phyloP scores from a whole-genome alignment of 768 basidiomycete species.

The Albatrellus ellisii region DNA sequence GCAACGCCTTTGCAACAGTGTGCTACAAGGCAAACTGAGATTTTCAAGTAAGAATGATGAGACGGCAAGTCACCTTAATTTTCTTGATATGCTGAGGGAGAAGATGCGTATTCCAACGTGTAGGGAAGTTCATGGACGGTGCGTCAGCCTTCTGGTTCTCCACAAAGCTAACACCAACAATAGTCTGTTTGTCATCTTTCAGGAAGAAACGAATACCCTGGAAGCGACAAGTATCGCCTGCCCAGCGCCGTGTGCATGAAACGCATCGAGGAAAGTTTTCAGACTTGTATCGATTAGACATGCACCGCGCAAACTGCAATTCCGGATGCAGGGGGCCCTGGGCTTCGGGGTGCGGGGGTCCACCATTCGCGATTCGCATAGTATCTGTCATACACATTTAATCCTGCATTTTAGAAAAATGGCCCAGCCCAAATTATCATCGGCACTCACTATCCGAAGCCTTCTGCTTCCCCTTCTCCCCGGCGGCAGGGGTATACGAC shows the following conservation, averaged over 20 bases:
- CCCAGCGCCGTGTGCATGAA: slow-evolving; percentile 78
- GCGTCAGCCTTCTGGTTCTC: slow-evolving; percentile 46
- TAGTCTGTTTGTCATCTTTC: slow-evolving; percentile 41
- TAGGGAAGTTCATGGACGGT: slow-evolving; percentile 51
- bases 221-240: slow-evolving; percentile 78
- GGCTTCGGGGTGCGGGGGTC: slow-evolving; percentile 14
- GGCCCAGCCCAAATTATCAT: neutral
- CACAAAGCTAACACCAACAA: slow-evolving; percentile 58
- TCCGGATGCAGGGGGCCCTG: slow-evolving; percentile 40
- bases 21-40: slow-evolving; percentile 26
- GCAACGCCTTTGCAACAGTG: slow-evolving; percentile 52
- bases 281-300: slow-evolving; percentile 65
- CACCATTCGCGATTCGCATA: slow-evolving; percentile 22
- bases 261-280: slow-evolving; percentile 73
- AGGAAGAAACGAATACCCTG: slow-evolving; percentile 75
- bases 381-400: slow-evolving; percentile 8
- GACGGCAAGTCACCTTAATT: slow-evolving; percentile 38
- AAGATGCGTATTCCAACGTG: slow-evolving; percentile 51
- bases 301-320: slow-evolving; percentile 68
- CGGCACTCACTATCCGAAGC: slow-evolving; percentile 13
- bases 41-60: neutral
- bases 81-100: slow-evolving; percentile 35
- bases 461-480: slow-evolving; percentile 34
- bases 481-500: slow-evolving; percentile 25
- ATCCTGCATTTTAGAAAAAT: slow-evolving; percentile 16